These are phyloP conservation scores for Austroboletus novae-zelandiae DNA, from an alignment of 1,284 basidiomycete species.

Conservation along the genomic window DNA sequence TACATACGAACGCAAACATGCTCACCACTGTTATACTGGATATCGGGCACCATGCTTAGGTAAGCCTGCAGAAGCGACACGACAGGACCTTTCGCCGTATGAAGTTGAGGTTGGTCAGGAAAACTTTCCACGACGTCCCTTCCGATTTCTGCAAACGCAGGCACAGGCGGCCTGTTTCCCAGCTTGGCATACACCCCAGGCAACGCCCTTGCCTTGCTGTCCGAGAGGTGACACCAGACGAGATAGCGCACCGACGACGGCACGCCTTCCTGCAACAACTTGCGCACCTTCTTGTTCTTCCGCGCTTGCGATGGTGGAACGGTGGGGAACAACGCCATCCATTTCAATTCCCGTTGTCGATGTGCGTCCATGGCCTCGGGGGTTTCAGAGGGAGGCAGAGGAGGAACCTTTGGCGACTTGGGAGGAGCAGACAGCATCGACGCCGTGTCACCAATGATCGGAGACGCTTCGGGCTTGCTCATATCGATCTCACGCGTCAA, in stretches of 20 bases:
- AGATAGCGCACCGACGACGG: constrained; percentile 82
- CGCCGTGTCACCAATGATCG: constrained; percentile 46
- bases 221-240: constrained; percentile 82
- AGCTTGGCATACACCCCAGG: constrained; percentile 72
- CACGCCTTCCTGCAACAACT: constrained; percentile 77
- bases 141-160: constrained; percentile 57
- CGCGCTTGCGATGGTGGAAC: constrained; percentile 63
- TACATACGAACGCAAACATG: not conserved
- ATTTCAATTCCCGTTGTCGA: constrained; percentile 69
- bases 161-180: constrained; percentile 54
- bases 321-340: constrained; percentile 67
- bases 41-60: constrained; percentile 77
- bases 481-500: constrained; percentile 34
- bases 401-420: constrained; percentile 28
- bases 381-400: constrained; percentile 15
- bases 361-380: constrained; percentile 60
- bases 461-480: constrained; percentile 27
- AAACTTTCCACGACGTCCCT: constrained; percentile 56
- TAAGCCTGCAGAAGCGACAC: constrained; percentile 68
- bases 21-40: constrained; percentile 62
- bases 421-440: constrained; percentile 40
- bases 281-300: constrained; percentile 84
- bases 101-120: constrained; percentile 51
- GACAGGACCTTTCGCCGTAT: constrained; percentile 52
- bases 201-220: constrained; percentile 67